phyloP scores from a whole-genome alignment of 345 rosid species.

The Rhodamnia rubescens region DNA sequence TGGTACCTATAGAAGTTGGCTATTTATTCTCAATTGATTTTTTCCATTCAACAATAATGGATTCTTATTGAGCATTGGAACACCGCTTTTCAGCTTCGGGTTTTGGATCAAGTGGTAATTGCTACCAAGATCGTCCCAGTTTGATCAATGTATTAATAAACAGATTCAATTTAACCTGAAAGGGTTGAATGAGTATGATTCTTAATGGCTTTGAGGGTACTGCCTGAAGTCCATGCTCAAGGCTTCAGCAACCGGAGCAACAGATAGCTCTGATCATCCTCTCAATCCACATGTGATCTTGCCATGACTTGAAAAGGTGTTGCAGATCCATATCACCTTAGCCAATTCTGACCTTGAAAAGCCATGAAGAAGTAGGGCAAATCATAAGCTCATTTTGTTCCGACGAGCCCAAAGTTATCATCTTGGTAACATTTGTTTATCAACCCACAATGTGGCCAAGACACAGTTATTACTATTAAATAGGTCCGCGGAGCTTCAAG shows the following conservation, averaged over 20 bases:
- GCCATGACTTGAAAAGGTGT: neutral
- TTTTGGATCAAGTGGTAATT: too few relatives aligned
- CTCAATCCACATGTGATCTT: neutral
- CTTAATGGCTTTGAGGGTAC: too few relatives aligned
- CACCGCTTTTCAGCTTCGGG: too few relatives aligned
- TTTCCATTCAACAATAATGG: too few relatives aligned
- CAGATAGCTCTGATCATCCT: neutral
- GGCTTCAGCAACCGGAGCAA: neutral
- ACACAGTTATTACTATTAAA: fast-evolving
- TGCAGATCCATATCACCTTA: neutral
- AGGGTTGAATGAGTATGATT: neutral
- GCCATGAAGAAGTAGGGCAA: neutral
- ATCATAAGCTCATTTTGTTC: neutral
- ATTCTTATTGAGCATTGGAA: too few relatives aligned
- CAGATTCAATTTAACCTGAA: neutral
- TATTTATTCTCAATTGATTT: too few relatives aligned
- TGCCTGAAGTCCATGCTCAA: neutral
- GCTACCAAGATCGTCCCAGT: too few relatives aligned
- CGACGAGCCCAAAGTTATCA: neutral
- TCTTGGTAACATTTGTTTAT: too few relatives aligned
- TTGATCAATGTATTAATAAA: too few relatives aligned
- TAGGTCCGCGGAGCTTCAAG: neutral
- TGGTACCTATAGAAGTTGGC: too few relatives aligned
- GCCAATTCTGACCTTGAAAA: neutral
- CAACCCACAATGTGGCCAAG: fast-evolving